phyloP scores from a whole-genome alignment of 805 yeast species.

The Maudiozyma pseudohumilis region DNA sequence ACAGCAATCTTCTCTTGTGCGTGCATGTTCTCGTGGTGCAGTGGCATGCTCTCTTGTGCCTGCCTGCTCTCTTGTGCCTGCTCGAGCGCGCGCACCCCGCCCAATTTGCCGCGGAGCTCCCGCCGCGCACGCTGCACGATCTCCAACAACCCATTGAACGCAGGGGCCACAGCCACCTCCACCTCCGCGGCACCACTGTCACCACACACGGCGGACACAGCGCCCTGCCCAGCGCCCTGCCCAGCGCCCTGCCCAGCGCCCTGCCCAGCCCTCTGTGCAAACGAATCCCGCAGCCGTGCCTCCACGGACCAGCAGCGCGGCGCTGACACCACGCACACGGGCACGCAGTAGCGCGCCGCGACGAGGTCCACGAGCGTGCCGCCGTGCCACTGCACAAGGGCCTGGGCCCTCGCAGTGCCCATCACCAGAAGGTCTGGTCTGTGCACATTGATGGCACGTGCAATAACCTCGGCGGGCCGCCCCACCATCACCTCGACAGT shows the following conservation, averaged over 20 bases:
- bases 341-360: constrained; percentile 17
- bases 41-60: too few relatives aligned
- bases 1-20: too few relatives aligned
- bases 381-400: constrained; percentile 14
- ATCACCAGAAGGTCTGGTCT: constrained; percentile 22
- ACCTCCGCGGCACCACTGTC: background rate
- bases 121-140: too few relatives aligned
- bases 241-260: background rate
- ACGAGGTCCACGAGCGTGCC: constrained; percentile 16
- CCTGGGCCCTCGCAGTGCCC: constrained; percentile 19
- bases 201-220: background rate
- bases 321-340: constrained; percentile 22
- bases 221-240: background rate
- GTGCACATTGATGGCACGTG: constrained; percentile 25
- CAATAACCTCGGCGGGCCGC: constrained; percentile 14
- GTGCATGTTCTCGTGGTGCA: too few relatives aligned
- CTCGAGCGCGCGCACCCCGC: too few relatives aligned
- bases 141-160: background rate
- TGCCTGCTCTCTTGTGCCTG: too few relatives aligned
- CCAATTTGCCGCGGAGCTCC: too few relatives aligned
- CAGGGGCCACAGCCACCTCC: background rate
- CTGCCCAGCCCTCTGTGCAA: background rate
- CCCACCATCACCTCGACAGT: constrained; percentile 26
- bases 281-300: constrained; percentile 8
- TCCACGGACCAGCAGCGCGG: constrained; percentile 22